These are phyloP conservation scores for Phaseolus coccineus DNA, from an alignment of 331 rosid genomes.

Conservation along the genomic window DNA sequence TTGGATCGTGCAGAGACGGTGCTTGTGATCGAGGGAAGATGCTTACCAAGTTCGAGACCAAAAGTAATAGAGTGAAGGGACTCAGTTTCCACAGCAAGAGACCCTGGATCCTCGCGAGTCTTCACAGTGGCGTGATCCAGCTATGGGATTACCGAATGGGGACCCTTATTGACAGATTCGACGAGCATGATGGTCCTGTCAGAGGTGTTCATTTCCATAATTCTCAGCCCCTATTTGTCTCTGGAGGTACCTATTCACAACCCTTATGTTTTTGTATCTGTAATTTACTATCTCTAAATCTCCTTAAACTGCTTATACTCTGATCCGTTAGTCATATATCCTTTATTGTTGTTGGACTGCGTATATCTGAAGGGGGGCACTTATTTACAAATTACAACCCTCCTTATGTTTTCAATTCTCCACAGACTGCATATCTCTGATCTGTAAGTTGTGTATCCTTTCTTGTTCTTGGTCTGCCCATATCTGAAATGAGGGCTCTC, in stretches of 20 bases:
- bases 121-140: constrained; percentile 99
- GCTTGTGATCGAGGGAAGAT: constrained; percentile 59
- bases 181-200: constrained; percentile 98
- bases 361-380: background rate
- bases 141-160: constrained; percentile 99
- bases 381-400: background rate
- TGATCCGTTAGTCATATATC: constrained; percentile 35
- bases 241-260: constrained; percentile 73
- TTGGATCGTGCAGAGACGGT: constrained; percentile 52
- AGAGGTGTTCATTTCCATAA: constrained; percentile 98
- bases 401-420: background rate
- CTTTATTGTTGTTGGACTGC: background rate
- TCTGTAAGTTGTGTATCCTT: constrained; percentile 26
- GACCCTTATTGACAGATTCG: constrained; percentile 91
- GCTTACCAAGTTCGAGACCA: constrained; percentile 99
- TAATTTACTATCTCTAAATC: constrained; percentile 17
- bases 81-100: constrained; percentile 95
- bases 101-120: constrained; percentile 99
- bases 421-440: constrained; percentile 12
- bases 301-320: background rate
- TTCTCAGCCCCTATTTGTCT: constrained; percentile 95
- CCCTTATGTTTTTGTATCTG: background rate
- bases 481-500: background rate
- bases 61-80: constrained; percentile 99
- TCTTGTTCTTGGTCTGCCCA: background rate